These are phyloP conservation scores for Fusarium irregulare DNA, from an alignment of 2,329 filamentous ascomycete genomes.

Conservation along the genomic window DNA sequence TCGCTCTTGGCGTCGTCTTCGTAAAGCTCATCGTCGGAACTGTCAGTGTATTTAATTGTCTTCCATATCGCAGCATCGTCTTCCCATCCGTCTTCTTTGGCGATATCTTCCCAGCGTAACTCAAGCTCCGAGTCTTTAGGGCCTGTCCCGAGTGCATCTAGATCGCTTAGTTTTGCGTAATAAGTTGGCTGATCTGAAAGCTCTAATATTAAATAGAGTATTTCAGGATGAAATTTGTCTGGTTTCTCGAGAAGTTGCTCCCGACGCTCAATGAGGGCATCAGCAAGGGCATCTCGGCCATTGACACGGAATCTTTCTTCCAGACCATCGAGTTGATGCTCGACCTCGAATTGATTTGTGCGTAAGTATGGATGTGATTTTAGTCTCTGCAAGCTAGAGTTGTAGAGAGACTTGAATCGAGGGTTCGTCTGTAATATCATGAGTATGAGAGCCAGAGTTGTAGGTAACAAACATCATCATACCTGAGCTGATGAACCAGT, in stretches of 20 bases:
- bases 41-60: constrained; percentile 74
- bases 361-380: constrained; percentile 68
- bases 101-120: constrained; percentile 83
- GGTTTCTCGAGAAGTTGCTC: constrained; percentile 65
- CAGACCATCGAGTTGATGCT: constrained; percentile 73
- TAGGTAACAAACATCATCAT: constrained; percentile 27
- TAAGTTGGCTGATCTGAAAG: constrained; percentile 83
- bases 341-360: constrained; percentile 81
- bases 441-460: constrained; percentile 7
- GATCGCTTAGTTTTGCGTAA: constrained; percentile 72
- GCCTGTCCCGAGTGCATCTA: constrained; percentile 64
- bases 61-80: constrained; percentile 76
- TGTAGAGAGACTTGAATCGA: constrained; percentile 59
- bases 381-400: constrained; percentile 63
- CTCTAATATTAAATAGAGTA: constrained; percentile 80
- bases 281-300: constrained; percentile 81
- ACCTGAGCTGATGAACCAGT: constrained; percentile 67
- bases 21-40: constrained; percentile 65
- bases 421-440: constrained; percentile 42
- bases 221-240: constrained; percentile 79
- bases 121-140: constrained; percentile 56
- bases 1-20: constrained; percentile 54
- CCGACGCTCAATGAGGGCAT: constrained; percentile 71
- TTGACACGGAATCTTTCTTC: constrained; percentile 88
- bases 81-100: constrained; percentile 79